These are phyloP conservation scores for Cryphonectria naterciae DNA, from an alignment of 2,329 filamentous ascomycete genomes.

Conservation along the genomic window DNA sequence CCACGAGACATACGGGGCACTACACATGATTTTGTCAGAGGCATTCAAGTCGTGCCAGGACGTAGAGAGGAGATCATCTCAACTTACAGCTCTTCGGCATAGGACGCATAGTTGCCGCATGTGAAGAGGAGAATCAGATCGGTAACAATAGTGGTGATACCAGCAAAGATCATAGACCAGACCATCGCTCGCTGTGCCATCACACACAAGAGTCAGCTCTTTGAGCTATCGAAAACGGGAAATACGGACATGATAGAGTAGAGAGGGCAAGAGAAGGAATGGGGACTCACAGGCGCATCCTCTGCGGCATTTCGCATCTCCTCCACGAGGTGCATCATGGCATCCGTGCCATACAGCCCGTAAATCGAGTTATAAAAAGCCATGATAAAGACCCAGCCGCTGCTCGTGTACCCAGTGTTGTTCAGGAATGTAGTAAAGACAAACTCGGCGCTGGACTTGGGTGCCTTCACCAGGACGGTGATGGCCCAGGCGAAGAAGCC, in stretches of 20 bases:
- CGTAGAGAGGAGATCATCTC: background rate
- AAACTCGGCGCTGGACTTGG: slow-evolving; percentile 10
- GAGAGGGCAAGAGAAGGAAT: background rate
- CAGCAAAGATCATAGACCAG: slow-evolving; percentile 14
- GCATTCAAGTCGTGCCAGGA: too few relatives aligned
- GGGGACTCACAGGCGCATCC: slow-evolving; percentile 4
- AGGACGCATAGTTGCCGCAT: slow-evolving; percentile 5
- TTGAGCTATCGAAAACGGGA: too few relatives aligned
- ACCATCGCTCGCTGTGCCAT: slow-evolving; percentile 12
- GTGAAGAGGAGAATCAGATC: slow-evolving; percentile 12
- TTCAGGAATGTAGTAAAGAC: slow-evolving; percentile 12
- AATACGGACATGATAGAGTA: too few relatives aligned
- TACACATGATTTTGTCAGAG: background rate
- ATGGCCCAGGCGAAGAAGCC: slow-evolving; percentile 18
- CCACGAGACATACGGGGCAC: slow-evolving; percentile 11
- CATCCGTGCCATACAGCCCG: slow-evolving; percentile 6
- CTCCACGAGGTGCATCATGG: slow-evolving; percentile 17
- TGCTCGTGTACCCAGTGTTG: slow-evolving; percentile 8
- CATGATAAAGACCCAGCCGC: slow-evolving; percentile 12
- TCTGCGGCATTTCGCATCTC: slow-evolving; percentile 13
- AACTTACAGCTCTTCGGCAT: slow-evolving; percentile 7
- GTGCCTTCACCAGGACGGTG: slow-evolving; percentile 11
- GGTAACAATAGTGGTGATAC: slow-evolving; percentile 4
- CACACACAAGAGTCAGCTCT: background rate
- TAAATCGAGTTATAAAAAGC: slow-evolving; percentile 13